Conservation (phyloP, 2,329 filamentous ascomycete genomes). For the Aureobasidium sp. region DNA sequence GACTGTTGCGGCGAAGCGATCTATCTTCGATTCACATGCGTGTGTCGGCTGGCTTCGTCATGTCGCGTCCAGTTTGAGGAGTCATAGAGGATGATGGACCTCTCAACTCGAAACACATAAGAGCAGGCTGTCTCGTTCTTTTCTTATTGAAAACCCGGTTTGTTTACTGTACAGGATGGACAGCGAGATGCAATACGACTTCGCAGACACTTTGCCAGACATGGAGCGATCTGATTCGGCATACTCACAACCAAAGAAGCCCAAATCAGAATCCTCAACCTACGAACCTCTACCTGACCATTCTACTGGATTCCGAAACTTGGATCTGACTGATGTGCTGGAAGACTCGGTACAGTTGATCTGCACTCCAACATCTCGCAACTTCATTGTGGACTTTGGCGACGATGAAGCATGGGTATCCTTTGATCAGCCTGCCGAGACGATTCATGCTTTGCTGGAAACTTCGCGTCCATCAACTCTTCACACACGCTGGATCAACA, state of each 20-base stretch:
- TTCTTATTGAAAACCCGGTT: background rate
- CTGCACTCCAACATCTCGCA: slow-evolving; percentile 35
- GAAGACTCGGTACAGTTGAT: slow-evolving; percentile 34
- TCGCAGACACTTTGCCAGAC: background rate
- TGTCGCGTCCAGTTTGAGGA: background rate
- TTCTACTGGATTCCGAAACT: slow-evolving; percentile 36
- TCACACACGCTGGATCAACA: slow-evolving; percentile 65
- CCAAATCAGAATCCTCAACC: background rate
- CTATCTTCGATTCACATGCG: background rate
- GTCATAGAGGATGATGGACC: background rate
- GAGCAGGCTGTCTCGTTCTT: background rate
- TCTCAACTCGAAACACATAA: background rate
- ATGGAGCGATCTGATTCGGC: slow-evolving; percentile 9
- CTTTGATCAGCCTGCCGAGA: slow-evolving; percentile 40
- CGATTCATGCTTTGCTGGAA: slow-evolving; percentile 33
- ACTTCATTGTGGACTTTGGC: slow-evolving; percentile 60
- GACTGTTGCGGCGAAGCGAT: background rate
- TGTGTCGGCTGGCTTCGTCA: slow-evolving; percentile 7
- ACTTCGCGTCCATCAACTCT: slow-evolving; percentile 38
- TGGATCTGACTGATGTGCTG: slow-evolving; percentile 45
- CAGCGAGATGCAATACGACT: background rate
- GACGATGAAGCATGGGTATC: slow-evolving; percentile 46
- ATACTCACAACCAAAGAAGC: background rate
- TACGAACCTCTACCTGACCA: background rate
- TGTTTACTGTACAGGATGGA: background rate